These are phyloP conservation scores for Boletus rubroflammeus DNA, from an alignment of 768 basidiomycete genomes.

Conservation along the genomic window DNA sequence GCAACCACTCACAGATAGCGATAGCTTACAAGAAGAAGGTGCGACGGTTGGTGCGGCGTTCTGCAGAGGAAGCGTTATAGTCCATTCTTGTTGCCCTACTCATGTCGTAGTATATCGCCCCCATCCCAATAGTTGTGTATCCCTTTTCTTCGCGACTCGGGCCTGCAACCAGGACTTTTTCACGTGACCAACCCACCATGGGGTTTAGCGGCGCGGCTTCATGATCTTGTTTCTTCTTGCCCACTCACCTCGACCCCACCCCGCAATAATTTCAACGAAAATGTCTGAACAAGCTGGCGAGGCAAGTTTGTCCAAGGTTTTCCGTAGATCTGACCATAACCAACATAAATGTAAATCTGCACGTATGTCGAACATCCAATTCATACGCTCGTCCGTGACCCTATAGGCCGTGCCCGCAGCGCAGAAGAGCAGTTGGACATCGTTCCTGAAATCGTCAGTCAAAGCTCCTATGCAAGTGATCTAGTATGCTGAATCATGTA, in stretches of 20 bases:
- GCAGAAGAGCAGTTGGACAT: conserved; percentile 85
- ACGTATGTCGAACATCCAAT: conserved; percentile 31
- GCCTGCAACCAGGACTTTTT: background rate
- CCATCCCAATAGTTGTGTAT: conserved; percentile 8
- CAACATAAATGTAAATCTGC: conserved; percentile 30
- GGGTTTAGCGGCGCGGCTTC: background rate
- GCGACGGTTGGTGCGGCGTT: conserved; percentile 77
- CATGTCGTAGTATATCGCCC: conserved; percentile 17
- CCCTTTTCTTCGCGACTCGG: background rate
- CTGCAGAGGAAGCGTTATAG: conserved; percentile 87
- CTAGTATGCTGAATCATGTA: background rate
- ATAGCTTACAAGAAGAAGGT: conserved; percentile 95
- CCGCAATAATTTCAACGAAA: conserved; percentile 3
- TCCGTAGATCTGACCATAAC: conserved; percentile 23
- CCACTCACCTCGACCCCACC: conserved; percentile 3
- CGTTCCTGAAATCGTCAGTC: conserved; percentile 86
- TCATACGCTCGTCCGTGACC: conserved; percentile 19
- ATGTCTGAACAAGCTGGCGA: conserved; percentile 44
- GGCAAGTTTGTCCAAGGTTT: conserved; percentile 29
- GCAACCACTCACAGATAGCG: conserved; percentile 17
- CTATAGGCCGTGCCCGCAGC: conserved; percentile 69
- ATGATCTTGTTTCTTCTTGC: background rate
- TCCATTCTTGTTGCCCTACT: conserved; percentile 23
- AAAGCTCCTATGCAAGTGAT: background rate
- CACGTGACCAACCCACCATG: conserved; percentile 22